A percentile compares a stretch with the other conserved stretches of the same genome.
These are phyloP conservation scores for Kalmanozyma brasiliensis DNA, from an alignment of 1,284 basidiomycete species.

Conservation along the genomic window DNA sequence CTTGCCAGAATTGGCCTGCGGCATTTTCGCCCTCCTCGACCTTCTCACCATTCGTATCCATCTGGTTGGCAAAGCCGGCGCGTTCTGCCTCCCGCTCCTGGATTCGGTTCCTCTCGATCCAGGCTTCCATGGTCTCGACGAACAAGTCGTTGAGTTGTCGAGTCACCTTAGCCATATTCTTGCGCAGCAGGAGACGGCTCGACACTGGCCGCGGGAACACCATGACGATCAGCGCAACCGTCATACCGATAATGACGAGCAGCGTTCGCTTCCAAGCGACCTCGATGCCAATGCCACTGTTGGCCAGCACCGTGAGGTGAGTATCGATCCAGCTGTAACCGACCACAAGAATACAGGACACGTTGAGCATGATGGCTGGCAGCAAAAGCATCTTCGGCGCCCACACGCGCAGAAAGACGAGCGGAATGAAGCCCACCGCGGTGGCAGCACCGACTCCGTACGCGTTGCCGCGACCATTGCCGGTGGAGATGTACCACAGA, in stretches of 20 bases:
- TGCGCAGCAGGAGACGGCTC: slow-evolving; percentile 71
- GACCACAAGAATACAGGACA: slow-evolving; percentile 73
- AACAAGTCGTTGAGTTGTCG: slow-evolving; percentile 39
- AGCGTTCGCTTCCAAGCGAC: slow-evolving; percentile 71
- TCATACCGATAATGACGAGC: slow-evolving; percentile 63
- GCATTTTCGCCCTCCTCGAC: slow-evolving; percentile 40
- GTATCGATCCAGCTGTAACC: slow-evolving; percentile 58
- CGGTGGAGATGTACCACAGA: slow-evolving; percentile 76
- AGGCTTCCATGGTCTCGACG: slow-evolving; percentile 33
- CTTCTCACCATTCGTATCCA: slow-evolving; percentile 68
- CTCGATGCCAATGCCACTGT: slow-evolving; percentile 69
- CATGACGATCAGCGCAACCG: slow-evolving; percentile 59
- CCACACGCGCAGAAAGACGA: slow-evolving; percentile 74
- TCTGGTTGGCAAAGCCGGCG: slow-evolving; percentile 69
- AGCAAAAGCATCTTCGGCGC: slow-evolving; percentile 79
- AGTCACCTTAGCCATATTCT: slow-evolving; percentile 69
- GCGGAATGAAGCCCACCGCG: slow-evolving; percentile 76
- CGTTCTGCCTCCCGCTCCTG: slow-evolving; percentile 69
- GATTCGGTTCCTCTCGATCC: slow-evolving; percentile 65
- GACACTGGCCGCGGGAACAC: slow-evolving; percentile 71
- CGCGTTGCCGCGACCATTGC: slow-evolving; percentile 71
- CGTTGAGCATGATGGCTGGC: slow-evolving; percentile 76
- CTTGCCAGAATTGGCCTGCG: slow-evolving; percentile 18
- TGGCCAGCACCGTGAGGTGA: slow-evolving; percentile 48
- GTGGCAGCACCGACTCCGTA: slow-evolving; percentile 79